phyloP scores from a whole-genome alignment of 345 rosid genomes.

The Acer campestre region DNA sequence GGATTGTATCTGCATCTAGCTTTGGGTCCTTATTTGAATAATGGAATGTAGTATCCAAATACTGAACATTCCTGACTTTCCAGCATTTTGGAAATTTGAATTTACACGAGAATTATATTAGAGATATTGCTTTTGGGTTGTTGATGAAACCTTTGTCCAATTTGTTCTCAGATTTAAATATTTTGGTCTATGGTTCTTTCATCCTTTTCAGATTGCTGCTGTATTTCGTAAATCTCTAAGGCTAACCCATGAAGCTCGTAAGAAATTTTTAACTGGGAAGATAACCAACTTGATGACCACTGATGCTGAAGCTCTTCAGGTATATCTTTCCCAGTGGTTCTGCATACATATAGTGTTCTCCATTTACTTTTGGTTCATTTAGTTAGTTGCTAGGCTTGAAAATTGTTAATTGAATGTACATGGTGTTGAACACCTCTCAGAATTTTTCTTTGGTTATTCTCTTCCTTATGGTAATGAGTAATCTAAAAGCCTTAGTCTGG shows the following conservation, averaged over 20 bases:
- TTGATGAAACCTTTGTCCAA: slow-evolving; percentile 1
- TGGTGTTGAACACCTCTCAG: neutral
- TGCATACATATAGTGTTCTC: slow-evolving; percentile 13
- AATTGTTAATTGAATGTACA: neutral
- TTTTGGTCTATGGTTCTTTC: neutral
- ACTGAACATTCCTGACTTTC: neutral
- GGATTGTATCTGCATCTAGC: neutral
- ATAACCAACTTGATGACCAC: slow-evolving; percentile 99
- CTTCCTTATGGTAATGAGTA: neutral
- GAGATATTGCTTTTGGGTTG: neutral
- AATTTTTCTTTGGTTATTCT: neutral
- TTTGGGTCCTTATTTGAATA: neutral
- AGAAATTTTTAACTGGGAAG: slow-evolving; percentile 84
- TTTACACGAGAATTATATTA: neutral
- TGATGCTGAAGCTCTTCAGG: slow-evolving; percentile 98
- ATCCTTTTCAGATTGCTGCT: slow-evolving; percentile 78
- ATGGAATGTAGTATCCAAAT: neutral
- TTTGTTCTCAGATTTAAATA: slow-evolving; percentile 16
- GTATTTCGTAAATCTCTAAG: slow-evolving; percentile 91
- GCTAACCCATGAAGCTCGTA: slow-evolving; percentile 90
- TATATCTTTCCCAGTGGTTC: slow-evolving; percentile 23
- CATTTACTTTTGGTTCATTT: neutral
- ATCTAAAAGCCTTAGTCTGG: neutral
- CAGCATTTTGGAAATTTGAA: neutral
- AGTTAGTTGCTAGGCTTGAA: neutral